Conservation (phyloP, 2,329 filamentous ascomycete genomes). For the Leptodontidium sp. region DNA sequence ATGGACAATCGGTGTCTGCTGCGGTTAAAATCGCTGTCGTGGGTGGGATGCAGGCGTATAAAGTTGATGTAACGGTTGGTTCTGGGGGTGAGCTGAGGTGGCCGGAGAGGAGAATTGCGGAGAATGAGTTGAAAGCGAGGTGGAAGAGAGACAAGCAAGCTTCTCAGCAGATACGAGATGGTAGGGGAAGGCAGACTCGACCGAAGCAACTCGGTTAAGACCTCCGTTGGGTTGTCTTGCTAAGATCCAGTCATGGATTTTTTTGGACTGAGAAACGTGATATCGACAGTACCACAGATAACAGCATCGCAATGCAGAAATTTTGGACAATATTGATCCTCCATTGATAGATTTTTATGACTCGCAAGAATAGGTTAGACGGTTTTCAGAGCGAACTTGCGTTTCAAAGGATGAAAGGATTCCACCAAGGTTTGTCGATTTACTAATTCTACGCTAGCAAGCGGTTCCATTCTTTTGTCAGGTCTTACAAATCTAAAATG, state of each 20-base stretch:
- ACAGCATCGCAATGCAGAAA: not conserved
- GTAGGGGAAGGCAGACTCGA: not conserved
- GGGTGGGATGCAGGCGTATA: not conserved
- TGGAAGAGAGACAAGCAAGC: not conserved
- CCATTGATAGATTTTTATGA: not conserved
- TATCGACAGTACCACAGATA: not conserved
- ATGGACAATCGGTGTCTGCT: not conserved
- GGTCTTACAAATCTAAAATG: no score
- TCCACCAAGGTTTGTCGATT: no score
- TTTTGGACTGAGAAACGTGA: not conserved
- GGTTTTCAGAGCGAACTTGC: no score
- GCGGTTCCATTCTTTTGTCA: no score
- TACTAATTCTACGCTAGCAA: no score
- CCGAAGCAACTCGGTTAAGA: not conserved
- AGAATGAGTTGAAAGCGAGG: not conserved
- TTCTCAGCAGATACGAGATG: no score
- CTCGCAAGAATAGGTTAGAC: no score
- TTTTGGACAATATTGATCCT: not conserved
- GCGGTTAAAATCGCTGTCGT: not conserved
- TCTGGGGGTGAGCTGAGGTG: slow-evolving; percentile 7
- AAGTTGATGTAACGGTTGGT: slow-evolving; percentile 6
- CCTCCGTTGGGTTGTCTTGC: no score
- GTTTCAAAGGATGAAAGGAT: no score
- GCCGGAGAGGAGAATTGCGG: not conserved
- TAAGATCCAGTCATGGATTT: no score